Base-by-base conservation (phyloP, 257 asterid genomes). In the Nemophila menziesii region DNA sequence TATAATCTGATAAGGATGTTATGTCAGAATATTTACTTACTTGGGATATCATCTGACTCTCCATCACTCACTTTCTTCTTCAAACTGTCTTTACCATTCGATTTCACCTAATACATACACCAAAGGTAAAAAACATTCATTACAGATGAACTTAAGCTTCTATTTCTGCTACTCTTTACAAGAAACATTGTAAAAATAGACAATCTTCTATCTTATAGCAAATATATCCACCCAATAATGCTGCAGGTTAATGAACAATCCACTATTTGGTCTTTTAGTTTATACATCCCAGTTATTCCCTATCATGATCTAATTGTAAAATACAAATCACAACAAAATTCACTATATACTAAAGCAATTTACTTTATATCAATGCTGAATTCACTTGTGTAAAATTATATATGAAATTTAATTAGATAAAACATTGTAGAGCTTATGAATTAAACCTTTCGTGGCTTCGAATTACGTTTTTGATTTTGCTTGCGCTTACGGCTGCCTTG, bases 11-110 rank as follows among this genome's bases (percentile, higher is more conserved):
- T 29, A 52, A 52, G n/a, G 22, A 38, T 19, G 54, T 22, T 33
- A 18, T 10, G 22, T 37, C 21, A 51, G 56, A 37, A 16, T 33
- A 43, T 49, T 49, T 52, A 65, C 95, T 80, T 77, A 87, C 97
- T 68, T 37, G 24, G 18, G 49, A 44, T 48, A 43, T 48, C 68
- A 20, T 78, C 61, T 50, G 76, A 66, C 46, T 54, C 66, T 19
- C 55, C 60, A 26, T 22, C 72, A 16, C 54, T 67, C 46, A 53
- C 70, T 61, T 63, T 74, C 63, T 66, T 54, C 54, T 48, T 61
- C 60, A 76, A 51, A 52, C 62, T 58, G 50, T 52, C 80, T 46
- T 54, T 48, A 22, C 72, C 64, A 43, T 57, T 67, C 42, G 43
- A 62, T 12, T 50, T 42, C 53, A 63, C 84, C 95, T 89, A 73